Percentiles rank a stretch among this genome's conserved stretches.
phyloP scores from a whole-genome alignment of 2,329 filamentous ascomycete genomes.

The Sclerotinia spermophila region DNA sequence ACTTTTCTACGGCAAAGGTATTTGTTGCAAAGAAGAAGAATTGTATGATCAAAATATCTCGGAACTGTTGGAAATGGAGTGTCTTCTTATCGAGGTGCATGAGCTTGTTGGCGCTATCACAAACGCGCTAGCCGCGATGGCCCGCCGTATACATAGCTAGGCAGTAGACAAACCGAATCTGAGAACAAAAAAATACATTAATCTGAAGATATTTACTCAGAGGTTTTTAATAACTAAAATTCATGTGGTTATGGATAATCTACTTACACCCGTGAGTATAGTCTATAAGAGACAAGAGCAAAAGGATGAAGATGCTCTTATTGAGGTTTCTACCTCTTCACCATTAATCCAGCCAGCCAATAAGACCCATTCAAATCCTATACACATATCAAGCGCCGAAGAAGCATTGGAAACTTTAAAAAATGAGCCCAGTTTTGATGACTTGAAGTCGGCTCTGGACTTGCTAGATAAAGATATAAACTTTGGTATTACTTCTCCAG shows the following conservation, averaged over 20 bases:
- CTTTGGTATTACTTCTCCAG: conserved; percentile 59
- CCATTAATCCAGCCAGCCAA: conserved; percentile 20
- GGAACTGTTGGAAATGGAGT: conserved; percentile 2
- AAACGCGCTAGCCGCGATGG: conserved; percentile 13
- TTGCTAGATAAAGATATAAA: conserved; percentile 45
- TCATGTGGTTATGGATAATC: conserved; percentile 44
- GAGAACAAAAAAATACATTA: background rate
- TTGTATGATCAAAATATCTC: background rate
- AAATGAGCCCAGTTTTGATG: conserved; percentile 58
- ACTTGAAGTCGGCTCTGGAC: conserved; percentile 49
- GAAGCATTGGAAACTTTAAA: conserved; percentile 59
- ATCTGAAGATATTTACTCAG: background rate
- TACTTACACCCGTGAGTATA: conserved; percentile 47
- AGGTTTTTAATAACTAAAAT: background rate
- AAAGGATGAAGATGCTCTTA: conserved; percentile 24
- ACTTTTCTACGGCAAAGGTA: background rate
- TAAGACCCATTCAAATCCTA: conserved; percentile 9
- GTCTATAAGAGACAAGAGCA: conserved; percentile 32
- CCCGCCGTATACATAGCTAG: background rate
- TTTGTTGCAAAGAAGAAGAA: background rate
- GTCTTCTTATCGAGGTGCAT: conserved; percentile 26
- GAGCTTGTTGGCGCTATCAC: conserved; percentile 18
- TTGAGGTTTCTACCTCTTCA: conserved; percentile 26
- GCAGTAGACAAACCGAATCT: background rate
- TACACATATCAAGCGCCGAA: conserved; percentile 32